Percentiles rank a stretch among this genome's conserved stretches.
phyloP scores from a whole-genome alignment of 306 rosid genomes.

The Mimosa pudica region DNA sequence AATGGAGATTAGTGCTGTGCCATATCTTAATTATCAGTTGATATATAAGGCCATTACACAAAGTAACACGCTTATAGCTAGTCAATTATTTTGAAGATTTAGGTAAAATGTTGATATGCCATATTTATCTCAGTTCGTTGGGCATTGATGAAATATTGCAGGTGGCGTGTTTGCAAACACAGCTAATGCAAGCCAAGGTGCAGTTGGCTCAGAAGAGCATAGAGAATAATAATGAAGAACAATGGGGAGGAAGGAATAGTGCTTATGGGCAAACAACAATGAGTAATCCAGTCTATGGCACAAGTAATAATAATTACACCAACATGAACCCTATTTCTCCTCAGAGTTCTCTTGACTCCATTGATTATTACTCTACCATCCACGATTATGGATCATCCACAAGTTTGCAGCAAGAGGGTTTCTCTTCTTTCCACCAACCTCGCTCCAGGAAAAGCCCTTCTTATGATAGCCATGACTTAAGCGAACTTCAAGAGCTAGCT shows the following conservation, averaged over 20 bases:
- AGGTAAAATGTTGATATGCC: background rate
- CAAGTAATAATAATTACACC: conserved; percentile 18
- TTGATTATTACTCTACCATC: conserved; percentile 52
- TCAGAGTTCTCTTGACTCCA: conserved; percentile 83
- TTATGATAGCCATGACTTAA: conserved; percentile 53
- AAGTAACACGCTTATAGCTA: too few relatives aligned
- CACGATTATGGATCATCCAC: conserved; percentile 39
- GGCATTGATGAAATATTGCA: conserved; percentile 29
- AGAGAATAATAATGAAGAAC: conserved; percentile 44
- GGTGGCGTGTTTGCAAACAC: conserved; percentile 93
- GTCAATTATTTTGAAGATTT: too few relatives aligned
- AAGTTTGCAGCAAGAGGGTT: conserved; percentile 61
- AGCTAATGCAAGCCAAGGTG: conserved; percentile 78
- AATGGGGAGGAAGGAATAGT: conserved; percentile 42
- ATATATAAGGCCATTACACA: background rate
- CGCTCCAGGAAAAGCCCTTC: conserved; percentile 51
- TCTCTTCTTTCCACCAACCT: conserved; percentile 55
- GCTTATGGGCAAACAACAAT: background rate
- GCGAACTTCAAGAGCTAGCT: conserved; percentile 91
- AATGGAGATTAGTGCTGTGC: too few relatives aligned
- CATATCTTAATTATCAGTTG: background rate
- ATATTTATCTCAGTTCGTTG: background rate
- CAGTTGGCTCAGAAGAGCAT: conserved; percentile 68
- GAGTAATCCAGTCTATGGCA: background rate
- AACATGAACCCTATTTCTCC: conserved; percentile 80